Evolutionary conservation across 2,329 filamentous ascomycete genomes (phyloP).

Genomic region (Cadophora luteo-olivacea): DNA sequence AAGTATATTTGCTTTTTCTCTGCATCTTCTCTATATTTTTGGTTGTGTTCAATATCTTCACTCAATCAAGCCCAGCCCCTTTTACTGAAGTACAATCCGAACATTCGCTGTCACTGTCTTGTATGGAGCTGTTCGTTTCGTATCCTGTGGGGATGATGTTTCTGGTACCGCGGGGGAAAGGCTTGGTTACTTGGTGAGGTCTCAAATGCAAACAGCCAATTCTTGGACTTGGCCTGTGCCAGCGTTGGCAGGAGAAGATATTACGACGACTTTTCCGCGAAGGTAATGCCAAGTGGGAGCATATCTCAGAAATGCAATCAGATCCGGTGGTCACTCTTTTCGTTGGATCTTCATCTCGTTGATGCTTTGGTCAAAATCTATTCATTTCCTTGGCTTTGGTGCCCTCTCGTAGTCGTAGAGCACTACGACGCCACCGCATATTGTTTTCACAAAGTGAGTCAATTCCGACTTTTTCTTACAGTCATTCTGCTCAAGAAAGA

Average conservation of each 20-base stretch:
- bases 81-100: conserved; percentile 3
- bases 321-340: neutral
- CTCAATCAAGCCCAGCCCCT: neutral
- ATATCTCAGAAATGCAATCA: neutral
- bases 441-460: too few species aligned
- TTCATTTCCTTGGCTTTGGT: neutral
- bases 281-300: neutral
- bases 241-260: neutral
- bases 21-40: neutral
- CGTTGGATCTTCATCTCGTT: neutral
- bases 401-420: too few species aligned
- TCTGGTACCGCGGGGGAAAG: conserved; percentile 5
- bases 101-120: neutral
- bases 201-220: conserved; percentile 12
- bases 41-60: too few species aligned
- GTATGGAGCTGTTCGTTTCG: neutral
- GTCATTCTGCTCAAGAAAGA: too few species aligned
- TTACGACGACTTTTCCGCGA: neutral
- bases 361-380: neutral
- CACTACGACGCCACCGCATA: too few species aligned
- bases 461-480: too few species aligned
- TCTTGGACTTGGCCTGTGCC: conserved; percentile 4
- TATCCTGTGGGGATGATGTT: conserved; percentile 12
- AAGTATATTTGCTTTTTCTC: neutral
- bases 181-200: conserved; percentile 6